Evolutionary conservation across 2,329 filamentous ascomycete species (phyloP).

Genomic region (Claviceps sp.): DNA sequence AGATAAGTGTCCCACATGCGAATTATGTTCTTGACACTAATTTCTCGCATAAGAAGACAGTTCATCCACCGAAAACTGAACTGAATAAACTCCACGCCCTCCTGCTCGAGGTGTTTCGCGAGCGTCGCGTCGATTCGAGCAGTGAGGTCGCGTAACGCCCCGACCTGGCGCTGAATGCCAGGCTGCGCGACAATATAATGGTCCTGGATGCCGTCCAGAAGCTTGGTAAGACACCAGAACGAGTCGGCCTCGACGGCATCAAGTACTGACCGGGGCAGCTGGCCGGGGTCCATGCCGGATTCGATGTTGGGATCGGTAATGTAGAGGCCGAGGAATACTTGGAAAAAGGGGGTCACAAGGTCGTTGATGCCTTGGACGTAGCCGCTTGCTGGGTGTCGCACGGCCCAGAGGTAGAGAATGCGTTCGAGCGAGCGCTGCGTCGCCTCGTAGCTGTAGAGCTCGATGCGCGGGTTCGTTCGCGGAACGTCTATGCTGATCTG

Average conservation of each 20-base stretch:
- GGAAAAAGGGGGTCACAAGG: slow-evolving; percentile 93
- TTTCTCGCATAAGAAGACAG: slow-evolving; percentile 92
- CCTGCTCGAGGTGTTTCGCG: slow-evolving; percentile 76
- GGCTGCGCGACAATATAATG: slow-evolving; percentile 98
- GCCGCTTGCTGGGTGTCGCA: slow-evolving; percentile 89
- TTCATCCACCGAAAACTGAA: slow-evolving; percentile 99
- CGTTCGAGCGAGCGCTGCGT: slow-evolving; percentile 89
- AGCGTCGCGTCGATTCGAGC: slow-evolving; percentile 74
- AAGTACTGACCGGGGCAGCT: slow-evolving; percentile 76
- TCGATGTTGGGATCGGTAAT: slow-evolving; percentile 91
- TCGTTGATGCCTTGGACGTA: slow-evolving; percentile 99
- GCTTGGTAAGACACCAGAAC: slow-evolving; percentile 96
- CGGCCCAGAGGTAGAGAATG: slow-evolving; percentile 95
- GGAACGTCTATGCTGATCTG: slow-evolving; percentile 98
- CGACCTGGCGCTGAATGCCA: slow-evolving; percentile 88
- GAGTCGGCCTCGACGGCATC: slow-evolving; percentile 96
- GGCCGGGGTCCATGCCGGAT: slow-evolving; percentile 90
- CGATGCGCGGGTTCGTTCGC: slow-evolving; percentile 88
- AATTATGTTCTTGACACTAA: slow-evolving; percentile 91
- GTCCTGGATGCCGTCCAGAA: slow-evolving; percentile 97
- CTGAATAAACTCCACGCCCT: slow-evolving; percentile 96
- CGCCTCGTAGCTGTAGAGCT: slow-evolving; percentile 89
- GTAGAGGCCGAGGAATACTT: slow-evolving; percentile 89
- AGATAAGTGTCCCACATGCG: slow-evolving; percentile 99
- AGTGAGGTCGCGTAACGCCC: slow-evolving; percentile 77